phyloP scores from a whole-genome alignment of 306 rosid genomes.

The Notholithocarpus densiflorus region DNA sequence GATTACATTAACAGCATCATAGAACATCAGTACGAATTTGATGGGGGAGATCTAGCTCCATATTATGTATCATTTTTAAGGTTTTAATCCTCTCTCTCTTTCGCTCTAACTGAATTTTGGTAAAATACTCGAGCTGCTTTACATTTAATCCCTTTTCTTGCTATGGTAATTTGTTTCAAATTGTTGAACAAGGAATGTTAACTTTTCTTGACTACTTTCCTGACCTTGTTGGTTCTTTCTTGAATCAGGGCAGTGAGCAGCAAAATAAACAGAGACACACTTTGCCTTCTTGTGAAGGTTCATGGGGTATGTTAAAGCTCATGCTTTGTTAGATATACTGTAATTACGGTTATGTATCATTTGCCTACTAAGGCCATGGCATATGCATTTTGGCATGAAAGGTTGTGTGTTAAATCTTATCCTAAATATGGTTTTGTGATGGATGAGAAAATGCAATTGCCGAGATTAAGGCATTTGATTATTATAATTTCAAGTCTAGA shows the following conservation, averaged over 20 bases:
- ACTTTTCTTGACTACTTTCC: constrained; percentile 9
- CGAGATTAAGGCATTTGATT: not conserved
- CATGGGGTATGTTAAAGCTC: constrained; percentile 54
- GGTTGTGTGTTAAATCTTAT: not conserved
- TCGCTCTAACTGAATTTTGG: not conserved
- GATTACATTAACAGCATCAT: constrained; percentile 71
- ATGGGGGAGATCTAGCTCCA: constrained; percentile 64
- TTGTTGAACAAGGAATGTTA: not conserved
- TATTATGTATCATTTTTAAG: constrained; percentile 82
- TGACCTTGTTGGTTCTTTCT: constrained; percentile 16
- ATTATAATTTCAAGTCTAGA: not conserved
- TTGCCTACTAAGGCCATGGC: not conserved
- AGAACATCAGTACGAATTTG: constrained; percentile 53
- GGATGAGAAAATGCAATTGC: not conserved
- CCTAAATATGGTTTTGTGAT: not conserved
- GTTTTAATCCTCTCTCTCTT: constrained; percentile 35
- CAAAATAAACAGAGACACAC: constrained; percentile 66
- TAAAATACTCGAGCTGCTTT: not conserved
- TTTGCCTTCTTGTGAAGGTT: constrained; percentile 80
- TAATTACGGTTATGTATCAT: not conserved
- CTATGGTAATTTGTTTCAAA: not conserved
- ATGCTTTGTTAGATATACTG: not conserved
- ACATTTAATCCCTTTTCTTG: constrained; percentile 2
- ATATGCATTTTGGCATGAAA: not conserved
- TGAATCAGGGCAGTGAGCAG: constrained; percentile 67